These are phyloP conservation scores for Elongisporangium senticosum DNA, from an alignment of 352 stramenopile species.

Conservation along the genomic window DNA sequence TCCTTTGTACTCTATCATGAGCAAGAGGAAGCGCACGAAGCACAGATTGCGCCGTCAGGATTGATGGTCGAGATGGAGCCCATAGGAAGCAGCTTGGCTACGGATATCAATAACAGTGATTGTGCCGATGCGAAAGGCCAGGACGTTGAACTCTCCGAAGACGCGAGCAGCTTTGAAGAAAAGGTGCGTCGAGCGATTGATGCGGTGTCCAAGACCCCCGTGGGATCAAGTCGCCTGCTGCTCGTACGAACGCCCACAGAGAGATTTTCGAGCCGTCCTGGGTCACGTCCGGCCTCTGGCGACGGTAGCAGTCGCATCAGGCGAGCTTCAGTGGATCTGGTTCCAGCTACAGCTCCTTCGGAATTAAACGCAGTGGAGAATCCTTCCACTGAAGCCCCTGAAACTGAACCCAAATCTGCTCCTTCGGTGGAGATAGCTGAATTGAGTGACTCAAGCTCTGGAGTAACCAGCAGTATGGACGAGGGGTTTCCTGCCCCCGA, in stretches of 20 bases:
- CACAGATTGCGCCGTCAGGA: background rate
- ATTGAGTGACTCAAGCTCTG: background rate
- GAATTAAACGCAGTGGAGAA: background rate
- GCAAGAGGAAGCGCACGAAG: conserved; percentile 10
- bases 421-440: background rate
- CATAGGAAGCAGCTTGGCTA: background rate
- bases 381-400: background rate
- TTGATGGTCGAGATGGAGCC: background rate
- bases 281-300: background rate
- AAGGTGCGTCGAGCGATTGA: conserved; percentile 48
- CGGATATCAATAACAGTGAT: background rate
- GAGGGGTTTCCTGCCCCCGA: background rate
- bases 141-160: background rate
- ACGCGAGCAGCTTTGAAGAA: conserved; percentile 26
- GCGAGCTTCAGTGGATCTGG: background rate
- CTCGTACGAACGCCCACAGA: conserved; percentile 35
- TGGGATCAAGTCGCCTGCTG: conserved; percentile 36
- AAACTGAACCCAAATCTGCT: background rate
- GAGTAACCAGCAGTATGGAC: background rate
- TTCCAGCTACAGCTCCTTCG: background rate
- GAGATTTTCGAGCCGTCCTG: conserved; percentile 6
- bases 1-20: conserved; percentile 43
- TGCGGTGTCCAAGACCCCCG: conserved; percentile 29
- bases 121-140: background rate
- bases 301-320: conserved; percentile 3